Evolutionary conservation across 2,329 filamentous ascomycete genomes (phyloP), one percentile per base, ranked within the genome.

Genomic region (Aureobasidium sp.): DNA sequence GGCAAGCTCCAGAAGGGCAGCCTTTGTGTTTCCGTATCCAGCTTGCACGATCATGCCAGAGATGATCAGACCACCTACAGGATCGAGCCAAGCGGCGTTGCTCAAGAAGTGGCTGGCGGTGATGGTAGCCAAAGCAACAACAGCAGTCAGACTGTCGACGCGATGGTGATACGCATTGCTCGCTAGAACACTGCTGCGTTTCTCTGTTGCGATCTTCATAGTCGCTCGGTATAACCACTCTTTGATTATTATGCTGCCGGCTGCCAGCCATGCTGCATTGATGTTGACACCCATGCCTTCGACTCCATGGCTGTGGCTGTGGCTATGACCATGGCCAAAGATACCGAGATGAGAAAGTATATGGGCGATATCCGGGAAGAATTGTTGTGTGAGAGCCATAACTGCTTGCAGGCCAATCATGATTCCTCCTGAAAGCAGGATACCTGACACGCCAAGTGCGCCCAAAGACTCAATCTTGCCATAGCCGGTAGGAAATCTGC

Each of bases 401-500:
- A 70, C 78, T 76, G 72, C 88, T 79, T 75, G 79, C 73, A 75
- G 85, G 66, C 91, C 91, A 88, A 99, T 97, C 74, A 95, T 91
- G 65, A 96, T 78, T 56, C 94, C 94, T 65, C 94, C 94, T 52
- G 87, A 85, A 2, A 99, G 83, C 69, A 99, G 80, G 77, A 99
- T 89, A 66, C 91, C 87, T 68, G 92, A 97, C 37, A 99, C 94
- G 17, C 93, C 94, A 63, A 99, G 78, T 26, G 91, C 94, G 23
- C 94, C 94, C 71, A 99, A 78, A 70, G 91, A 96, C 79, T 99
- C 94, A n/a, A 99, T 84, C 79, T 99, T 99, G 72, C 94, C 94
- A 72, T 96, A 99, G 1, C 94, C 94, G 69, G 87, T 85, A 2
- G 94, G 94, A 72, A 96, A 99, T 44, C 84, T 84, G 61, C 88